Percentiles rank a stretch among this genome's conserved stretches.
phyloP scores from a whole-genome alignment of 108 stramenopile species.

The Aurantiochytrium sp. region DNA sequence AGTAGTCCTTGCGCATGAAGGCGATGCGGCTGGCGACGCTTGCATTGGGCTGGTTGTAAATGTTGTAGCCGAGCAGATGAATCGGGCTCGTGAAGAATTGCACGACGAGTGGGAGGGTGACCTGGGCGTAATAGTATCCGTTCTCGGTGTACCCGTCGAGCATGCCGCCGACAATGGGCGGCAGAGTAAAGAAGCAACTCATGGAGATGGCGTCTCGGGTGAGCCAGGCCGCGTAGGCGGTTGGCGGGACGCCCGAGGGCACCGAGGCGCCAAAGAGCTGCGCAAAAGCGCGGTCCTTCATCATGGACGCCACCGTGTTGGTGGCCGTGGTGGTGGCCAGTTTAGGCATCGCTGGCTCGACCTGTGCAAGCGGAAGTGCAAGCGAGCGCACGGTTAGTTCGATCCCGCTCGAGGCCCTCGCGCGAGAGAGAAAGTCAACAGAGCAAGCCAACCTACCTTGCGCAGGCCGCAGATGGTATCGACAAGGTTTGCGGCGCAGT shows the following conservation, averaged over 20 bases:
- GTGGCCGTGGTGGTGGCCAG: slow-evolving; percentile 1
- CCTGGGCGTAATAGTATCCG: slow-evolving; percentile 15
- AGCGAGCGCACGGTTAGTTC: too few relatives aligned
- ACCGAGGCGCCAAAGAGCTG: slow-evolving; percentile 28
- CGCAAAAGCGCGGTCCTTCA: slow-evolving; percentile 41
- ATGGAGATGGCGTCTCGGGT: slow-evolving; percentile 32
- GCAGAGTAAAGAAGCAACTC: slow-evolving; percentile 31
- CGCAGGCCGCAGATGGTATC: slow-evolving; percentile 33
- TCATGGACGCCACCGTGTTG: slow-evolving; percentile 28
- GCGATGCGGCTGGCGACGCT: not conserved
- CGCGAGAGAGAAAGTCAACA: too few relatives aligned
- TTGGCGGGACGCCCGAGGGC: not conserved
- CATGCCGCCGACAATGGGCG: slow-evolving; percentile 26
- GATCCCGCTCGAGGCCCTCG: too few relatives aligned
- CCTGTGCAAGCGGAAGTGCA: not conserved
- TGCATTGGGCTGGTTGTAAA: slow-evolving; percentile 33
- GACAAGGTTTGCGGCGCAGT: slow-evolving; percentile 27
- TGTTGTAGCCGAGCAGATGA: slow-evolving; percentile 30
- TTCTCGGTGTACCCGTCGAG: not conserved
- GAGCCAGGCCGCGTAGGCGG: slow-evolving; percentile 1
- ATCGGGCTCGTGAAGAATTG: slow-evolving; percentile 33
- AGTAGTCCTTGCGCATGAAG: slow-evolving; percentile 17
- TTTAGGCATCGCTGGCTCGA: slow-evolving; percentile 22
- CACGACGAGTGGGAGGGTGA: slow-evolving; percentile 1
- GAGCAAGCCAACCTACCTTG: not conserved